Base-by-base conservation (phyloP, 306 rosid genomes). In the Dalbergia oliveri region DNA sequence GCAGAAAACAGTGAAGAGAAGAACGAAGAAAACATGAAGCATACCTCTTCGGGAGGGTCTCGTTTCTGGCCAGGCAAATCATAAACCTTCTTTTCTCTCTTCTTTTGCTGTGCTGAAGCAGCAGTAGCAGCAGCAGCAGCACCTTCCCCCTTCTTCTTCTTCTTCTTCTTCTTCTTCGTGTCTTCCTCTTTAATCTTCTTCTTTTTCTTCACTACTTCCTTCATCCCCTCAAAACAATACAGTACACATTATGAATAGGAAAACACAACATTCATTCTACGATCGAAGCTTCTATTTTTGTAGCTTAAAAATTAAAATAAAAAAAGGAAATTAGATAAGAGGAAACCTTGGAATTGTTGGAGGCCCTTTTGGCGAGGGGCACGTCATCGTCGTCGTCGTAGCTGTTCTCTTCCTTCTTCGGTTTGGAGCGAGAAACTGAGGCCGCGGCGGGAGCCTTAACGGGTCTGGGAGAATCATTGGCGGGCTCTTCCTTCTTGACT, bases 31-130 rank as follows among this genome's bases (percentile, higher is more conserved):
- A 16, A 54, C 18, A 53, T 1, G 31, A 26, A 4, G 11, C 11
- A 66, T 54, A 91, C 98, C 97, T 91, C 94, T 37, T 79, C 90
- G 4, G 98, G 98, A 9, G 95, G 79, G 78, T 94, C 97, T 73
- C 97, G 91, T 86, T 90, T 94, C 88, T 94, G 97, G 35, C 97
- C 98, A 69, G 98, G 94, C 72, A 94, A 86, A 75, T 88, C 91
- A 81, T 86, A 94, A 64, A 88, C 92, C 88, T 92, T 92, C 79
- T 35, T 91, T 65, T 76, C 91, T 81, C 26, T 92, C 80, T 76
- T 85, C 83, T 78, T 91, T 74, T 18, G 81, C 54, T 81, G 86
- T 47, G 74, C 14, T 51, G 73, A 50, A 49, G 26, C 60, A 58
- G 73, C 49, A 59, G 60, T 5, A 54, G 9, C 60, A 16, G 75